phyloP scores from a whole-genome alignment of 176 grass and related monocot genomes.

The Typha latifolia region DNA sequence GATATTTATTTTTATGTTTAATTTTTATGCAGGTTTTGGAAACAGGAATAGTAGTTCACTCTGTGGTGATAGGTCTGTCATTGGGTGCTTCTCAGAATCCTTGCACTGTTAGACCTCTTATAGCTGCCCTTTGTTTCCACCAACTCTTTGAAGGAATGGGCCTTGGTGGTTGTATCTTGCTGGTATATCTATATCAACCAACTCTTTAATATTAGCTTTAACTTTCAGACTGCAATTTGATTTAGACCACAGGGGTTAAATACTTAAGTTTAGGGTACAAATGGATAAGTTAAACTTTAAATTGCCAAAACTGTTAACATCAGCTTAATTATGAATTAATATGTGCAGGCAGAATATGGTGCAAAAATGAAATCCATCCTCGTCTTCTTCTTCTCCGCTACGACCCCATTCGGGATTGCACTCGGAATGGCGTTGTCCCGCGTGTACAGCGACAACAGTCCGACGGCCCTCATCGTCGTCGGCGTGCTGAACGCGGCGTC shows the following conservation, averaged over 20 bases:
- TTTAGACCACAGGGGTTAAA: too few relatives aligned
- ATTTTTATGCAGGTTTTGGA: conserved; percentile 36
- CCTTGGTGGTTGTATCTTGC: conserved; percentile 58
- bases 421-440: conserved; percentile 54
- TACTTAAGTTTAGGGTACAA: too few relatives aligned
- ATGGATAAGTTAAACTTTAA: too few relatives aligned
- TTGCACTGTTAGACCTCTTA: conserved; percentile 56
- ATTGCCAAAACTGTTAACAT: too few relatives aligned
- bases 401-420: conserved; percentile 65
- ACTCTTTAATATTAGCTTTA: too few relatives aligned
- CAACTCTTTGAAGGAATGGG: conserved; percentile 80
- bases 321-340: too few relatives aligned
- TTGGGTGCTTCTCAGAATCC: conserved; percentile 54
- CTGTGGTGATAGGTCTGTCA: conserved; percentile 57
- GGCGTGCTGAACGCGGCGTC: conserved; percentile 60
- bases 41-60: conserved; percentile 72
- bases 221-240: too few relatives aligned
- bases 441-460: conserved; percentile 65
- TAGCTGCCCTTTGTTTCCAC: conserved; percentile 66
- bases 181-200: conserved; percentile 2
- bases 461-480: conserved; percentile 56
- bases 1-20: neutral
- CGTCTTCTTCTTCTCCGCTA: conserved; percentile 74
- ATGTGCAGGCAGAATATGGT: conserved; percentile 53
- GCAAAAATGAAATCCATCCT: conserved; percentile 38